phyloP scores from a whole-genome alignment of 2,329 filamentous ascomycete species.

The Pestalotiopsis sp. region DNA sequence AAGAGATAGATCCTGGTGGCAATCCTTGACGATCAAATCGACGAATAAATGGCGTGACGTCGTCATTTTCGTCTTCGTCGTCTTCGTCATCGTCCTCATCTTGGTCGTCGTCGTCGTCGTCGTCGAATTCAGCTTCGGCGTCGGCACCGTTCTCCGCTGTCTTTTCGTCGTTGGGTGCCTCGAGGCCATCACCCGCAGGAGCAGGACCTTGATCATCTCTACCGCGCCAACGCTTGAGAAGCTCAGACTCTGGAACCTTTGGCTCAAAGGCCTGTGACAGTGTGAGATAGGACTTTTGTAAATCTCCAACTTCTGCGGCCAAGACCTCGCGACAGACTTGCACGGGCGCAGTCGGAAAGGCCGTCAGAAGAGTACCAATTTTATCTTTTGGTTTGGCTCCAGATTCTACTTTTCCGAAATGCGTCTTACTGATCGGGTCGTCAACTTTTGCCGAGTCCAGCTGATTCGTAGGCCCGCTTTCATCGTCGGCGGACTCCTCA shows the following conservation, averaged over 20 bases:
- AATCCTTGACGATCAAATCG: slow-evolving; percentile 40
- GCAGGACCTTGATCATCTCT: neutral
- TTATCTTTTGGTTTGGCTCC: slow-evolving; percentile 19
- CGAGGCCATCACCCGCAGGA: neutral
- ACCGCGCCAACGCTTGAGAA: slow-evolving; percentile 15
- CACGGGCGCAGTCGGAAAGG: slow-evolving; percentile 44
- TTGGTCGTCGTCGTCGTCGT: slow-evolving; percentile 26
- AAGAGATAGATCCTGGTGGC: slow-evolving; percentile 41
- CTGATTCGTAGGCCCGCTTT: neutral
- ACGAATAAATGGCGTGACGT: slow-evolving; percentile 28
- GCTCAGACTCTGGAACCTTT: slow-evolving; percentile 25
- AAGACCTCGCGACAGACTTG: slow-evolving; percentile 39
- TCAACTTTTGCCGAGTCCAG: neutral
- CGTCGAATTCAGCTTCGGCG: neutral
- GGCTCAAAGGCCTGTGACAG: slow-evolving; percentile 35
- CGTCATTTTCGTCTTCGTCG: slow-evolving; percentile 30
- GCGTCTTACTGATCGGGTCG: neutral
- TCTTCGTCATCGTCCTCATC: slow-evolving; percentile 26
- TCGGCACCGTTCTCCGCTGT: neutral
- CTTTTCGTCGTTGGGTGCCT: neutral
- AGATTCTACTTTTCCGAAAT: neutral
- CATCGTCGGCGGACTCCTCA: neutral
- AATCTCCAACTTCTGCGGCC: slow-evolving; percentile 33
- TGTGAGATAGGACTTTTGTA: slow-evolving; percentile 39
- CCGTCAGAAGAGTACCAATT: slow-evolving; percentile 38